Conservation (phyloP, 2,329 filamentous ascomycete genomes). For the Cladosporium velox region DNA sequence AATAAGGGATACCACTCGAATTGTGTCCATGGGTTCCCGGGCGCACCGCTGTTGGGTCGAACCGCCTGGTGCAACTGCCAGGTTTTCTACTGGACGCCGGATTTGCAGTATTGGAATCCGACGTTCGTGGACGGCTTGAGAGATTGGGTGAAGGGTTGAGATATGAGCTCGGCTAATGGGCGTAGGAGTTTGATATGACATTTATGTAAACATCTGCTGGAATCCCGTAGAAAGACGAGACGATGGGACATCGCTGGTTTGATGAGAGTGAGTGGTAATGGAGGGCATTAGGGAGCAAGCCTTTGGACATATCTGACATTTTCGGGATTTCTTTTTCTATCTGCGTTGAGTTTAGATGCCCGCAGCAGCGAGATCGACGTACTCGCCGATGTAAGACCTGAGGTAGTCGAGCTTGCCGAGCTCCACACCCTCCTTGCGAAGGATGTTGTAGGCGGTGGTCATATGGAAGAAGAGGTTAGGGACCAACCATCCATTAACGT, state of each 20-base stretch:
- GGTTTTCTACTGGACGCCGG: not conserved
- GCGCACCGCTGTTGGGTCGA: not conserved
- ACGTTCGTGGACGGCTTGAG: not conserved
- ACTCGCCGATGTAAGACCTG: slow-evolving; percentile 6
- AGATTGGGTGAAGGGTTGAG: not conserved
- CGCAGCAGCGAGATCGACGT: slow-evolving; percentile 12
- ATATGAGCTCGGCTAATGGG: not conserved
- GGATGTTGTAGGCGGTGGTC: slow-evolving; percentile 60
- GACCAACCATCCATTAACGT: slow-evolving; percentile 51
- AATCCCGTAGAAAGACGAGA: not conserved
- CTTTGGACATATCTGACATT: not conserved
- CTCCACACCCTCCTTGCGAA: slow-evolving; percentile 61
- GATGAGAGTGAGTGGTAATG: not conserved
- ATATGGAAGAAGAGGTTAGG: slow-evolving; percentile 68
- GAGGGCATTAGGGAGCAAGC: not conserved
- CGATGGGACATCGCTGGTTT: not conserved
- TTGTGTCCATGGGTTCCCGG: not conserved
- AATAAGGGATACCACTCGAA: not conserved
- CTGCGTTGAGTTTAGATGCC: not conserved
- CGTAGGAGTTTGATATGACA: not conserved
- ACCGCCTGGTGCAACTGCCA: not conserved
- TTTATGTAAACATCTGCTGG: not conserved
- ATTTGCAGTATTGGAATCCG: not conserved
- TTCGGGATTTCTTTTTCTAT: not conserved
- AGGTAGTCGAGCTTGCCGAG: slow-evolving; percentile 63